These are phyloP conservation scores for Rhizophora apiculata DNA, from an alignment of 345 rosid species.

Conservation along the genomic window DNA sequence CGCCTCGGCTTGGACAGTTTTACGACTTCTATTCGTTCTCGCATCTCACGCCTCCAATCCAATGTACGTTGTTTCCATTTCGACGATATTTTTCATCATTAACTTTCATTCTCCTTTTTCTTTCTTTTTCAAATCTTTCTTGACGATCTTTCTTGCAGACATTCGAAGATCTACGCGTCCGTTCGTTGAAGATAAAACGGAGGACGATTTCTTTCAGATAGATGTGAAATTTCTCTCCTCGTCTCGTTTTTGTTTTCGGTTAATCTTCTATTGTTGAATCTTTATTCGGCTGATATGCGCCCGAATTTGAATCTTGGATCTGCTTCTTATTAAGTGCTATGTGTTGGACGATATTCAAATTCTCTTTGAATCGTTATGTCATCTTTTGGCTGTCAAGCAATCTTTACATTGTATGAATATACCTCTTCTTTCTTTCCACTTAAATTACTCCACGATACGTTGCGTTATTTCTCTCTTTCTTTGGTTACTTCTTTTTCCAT, in stretches of 20 bases:
- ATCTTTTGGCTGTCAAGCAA: too few species aligned
- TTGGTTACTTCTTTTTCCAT: too few species aligned
- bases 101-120: neutral
- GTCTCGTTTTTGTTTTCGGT: neutral
- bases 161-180: slow-evolving; percentile 24
- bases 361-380: too few species aligned
- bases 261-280: neutral
- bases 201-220: slow-evolving; percentile 55
- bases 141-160: slow-evolving; percentile 14
- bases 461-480: too few species aligned
- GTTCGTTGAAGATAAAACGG: slow-evolving; percentile 18
- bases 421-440: too few species aligned
- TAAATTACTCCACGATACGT: too few species aligned
- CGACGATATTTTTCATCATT: neutral
- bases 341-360: too few species aligned
- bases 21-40: slow-evolving; percentile 36
- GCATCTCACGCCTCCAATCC: slow-evolving; percentile 31
- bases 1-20: slow-evolving; percentile 30
- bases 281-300: neutral
- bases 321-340: too few species aligned
- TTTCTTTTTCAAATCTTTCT: neutral
- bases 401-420: too few species aligned
- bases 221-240: slow-evolving; percentile 50
- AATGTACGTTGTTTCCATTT: slow-evolving; percentile 22
- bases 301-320: too few species aligned